Conservation (phyloP, 2,329 filamentous ascomycete genomes). For the Didymella arachidicola region DNA sequence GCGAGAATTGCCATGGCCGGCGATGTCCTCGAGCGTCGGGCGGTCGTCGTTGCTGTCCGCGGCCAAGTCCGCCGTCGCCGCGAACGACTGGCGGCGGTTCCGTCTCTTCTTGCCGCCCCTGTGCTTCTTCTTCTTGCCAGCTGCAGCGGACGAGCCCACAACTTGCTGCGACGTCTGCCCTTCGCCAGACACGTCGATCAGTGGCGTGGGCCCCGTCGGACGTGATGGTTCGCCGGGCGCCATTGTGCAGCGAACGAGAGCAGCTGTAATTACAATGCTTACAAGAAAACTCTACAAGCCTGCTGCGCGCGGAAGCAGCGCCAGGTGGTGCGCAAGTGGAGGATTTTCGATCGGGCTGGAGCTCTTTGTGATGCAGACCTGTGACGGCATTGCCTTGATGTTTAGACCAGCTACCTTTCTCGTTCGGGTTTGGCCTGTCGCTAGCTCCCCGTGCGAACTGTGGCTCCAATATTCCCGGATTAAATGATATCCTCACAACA, state of each 20-base stretch:
- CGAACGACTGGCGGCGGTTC: constrained; percentile 81
- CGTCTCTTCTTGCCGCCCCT: constrained; percentile 80
- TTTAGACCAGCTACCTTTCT: constrained; percentile 7
- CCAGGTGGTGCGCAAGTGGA: background rate
- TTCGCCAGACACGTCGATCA: constrained; percentile 15
- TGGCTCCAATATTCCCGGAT: background rate
- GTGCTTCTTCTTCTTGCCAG: constrained; percentile 73
- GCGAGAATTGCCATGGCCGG: constrained; percentile 35
- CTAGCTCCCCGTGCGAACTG: constrained; percentile 16
- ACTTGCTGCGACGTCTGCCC: constrained; percentile 4
- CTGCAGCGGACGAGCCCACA: constrained; percentile 22
- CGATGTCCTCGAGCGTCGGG: constrained; percentile 42
- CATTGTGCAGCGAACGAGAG: constrained; percentile 7
- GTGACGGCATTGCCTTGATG: constrained; percentile 2
- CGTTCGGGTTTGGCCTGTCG: constrained; percentile 10
- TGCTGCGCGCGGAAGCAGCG: background rate
- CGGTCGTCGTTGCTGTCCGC: constrained; percentile 62
- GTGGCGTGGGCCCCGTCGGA: constrained; percentile 17
- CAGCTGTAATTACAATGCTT: background rate
- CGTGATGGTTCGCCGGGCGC: constrained; percentile 13
- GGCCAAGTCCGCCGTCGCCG: constrained; percentile 61
- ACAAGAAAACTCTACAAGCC: background rate
- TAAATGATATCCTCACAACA: background rate
- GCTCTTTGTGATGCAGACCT: constrained; percentile 16
- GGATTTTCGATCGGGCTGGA: constrained; percentile 12